Evolutionary conservation across 2,329 filamentous ascomycete species (phyloP).

Genomic region (Stagonosporopsis chrysanthemi): DNA sequence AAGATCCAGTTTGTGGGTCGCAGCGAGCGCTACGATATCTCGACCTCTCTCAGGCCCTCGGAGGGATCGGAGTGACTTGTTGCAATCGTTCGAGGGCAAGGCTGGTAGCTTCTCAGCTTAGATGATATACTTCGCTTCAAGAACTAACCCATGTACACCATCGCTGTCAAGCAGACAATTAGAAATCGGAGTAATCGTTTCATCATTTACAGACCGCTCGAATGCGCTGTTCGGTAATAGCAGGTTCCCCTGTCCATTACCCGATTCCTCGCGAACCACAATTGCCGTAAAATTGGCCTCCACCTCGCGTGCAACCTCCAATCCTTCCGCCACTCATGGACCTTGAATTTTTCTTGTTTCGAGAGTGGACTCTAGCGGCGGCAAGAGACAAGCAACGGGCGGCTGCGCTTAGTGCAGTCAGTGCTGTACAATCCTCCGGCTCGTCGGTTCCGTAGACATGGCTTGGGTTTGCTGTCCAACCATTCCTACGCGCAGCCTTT

Average conservation of each 20-base stretch:
- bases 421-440: not conserved
- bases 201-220: not conserved
- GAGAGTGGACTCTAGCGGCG: not conserved
- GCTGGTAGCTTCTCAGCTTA: not conserved
- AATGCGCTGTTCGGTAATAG: conserved; percentile 1
- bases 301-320: conserved; percentile 3
- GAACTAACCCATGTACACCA: not conserved
- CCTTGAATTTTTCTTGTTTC: not conserved
- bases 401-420: not conserved
- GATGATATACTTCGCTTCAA: not conserved
- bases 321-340: conserved; percentile 2
- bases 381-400: conserved; percentile 9
- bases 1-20: conserved; percentile 6
- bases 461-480: not conserved
- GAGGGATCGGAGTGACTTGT: not conserved
- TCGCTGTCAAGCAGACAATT: not conserved
- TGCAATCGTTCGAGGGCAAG: not conserved
- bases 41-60: not conserved
- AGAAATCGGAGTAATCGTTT: not conserved
- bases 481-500: not conserved
- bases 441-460: not conserved
- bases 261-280: not conserved
- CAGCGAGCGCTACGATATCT: conserved; percentile 6
- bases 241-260: not conserved
- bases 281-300: conserved; percentile 6